These are phyloP conservation scores for Acacia crassicarpa DNA, from an alignment of 306 rosid genomes.

Conservation along the genomic window DNA sequence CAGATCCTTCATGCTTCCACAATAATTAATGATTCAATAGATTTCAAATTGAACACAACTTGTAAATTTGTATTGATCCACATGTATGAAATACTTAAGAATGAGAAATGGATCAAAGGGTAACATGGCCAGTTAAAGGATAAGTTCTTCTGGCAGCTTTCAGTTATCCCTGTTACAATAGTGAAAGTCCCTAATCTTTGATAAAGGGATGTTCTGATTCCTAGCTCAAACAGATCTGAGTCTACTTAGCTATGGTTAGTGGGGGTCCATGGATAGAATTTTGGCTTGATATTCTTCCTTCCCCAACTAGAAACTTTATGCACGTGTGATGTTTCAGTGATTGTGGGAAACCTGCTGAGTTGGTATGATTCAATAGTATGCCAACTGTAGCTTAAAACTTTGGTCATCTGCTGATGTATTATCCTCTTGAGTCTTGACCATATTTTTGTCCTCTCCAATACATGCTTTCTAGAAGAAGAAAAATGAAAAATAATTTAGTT, in stretches of 20 bases:
- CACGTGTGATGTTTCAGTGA: constrained; percentile 9
- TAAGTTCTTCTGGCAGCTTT: background rate
- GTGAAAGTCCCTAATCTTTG: background rate
- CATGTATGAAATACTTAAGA: background rate
- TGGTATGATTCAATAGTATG: background rate
- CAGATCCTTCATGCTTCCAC: background rate
- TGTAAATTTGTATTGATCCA: background rate
- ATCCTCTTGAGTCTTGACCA: background rate
- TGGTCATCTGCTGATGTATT: background rate
- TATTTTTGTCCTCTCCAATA: background rate
- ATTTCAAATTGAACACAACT: background rate
- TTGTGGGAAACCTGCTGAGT: constrained; percentile 7
- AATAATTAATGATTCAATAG: background rate
- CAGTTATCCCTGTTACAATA: background rate
- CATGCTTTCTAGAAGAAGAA: background rate
- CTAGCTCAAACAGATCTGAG: background rate
- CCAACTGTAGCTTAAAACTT: constrained; percentile 1
- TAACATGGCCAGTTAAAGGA: background rate
- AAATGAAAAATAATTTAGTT: background rate
- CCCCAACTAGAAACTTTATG: background rate
- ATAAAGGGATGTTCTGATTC: background rate
- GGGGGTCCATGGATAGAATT: background rate
- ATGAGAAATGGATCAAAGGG: background rate
- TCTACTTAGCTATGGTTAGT: background rate
- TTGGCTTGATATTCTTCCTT: background rate